A percentile compares a stretch with the other conserved stretches of the same genome.
phyloP scores from a whole-genome alignment of 2,329 filamentous ascomycete species.

The Metarhizium anisopliae region DNA sequence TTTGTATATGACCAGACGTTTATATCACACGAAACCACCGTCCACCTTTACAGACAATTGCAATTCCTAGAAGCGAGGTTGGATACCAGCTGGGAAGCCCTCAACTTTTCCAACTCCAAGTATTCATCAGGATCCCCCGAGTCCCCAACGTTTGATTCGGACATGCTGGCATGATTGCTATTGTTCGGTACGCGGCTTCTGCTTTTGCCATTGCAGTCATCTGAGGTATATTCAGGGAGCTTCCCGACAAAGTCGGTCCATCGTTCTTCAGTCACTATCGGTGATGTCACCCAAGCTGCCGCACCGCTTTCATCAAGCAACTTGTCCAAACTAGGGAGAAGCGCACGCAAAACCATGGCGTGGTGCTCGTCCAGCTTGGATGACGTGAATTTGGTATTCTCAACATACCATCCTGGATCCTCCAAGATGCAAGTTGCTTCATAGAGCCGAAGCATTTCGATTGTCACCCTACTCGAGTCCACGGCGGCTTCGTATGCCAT shows the following conservation, averaged over 20 bases:
- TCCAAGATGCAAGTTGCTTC: conserved; percentile 7
- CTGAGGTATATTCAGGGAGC: not conserved
- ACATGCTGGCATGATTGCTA: not conserved
- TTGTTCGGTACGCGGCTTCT: too few relatives aligned
- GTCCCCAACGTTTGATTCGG: not conserved
- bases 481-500: conserved; percentile 20
- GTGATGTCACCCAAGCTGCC: not conserved
- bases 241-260: not conserved
- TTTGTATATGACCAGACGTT: too few relatives aligned
- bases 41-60: not conserved
- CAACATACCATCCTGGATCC: conserved; percentile 10
- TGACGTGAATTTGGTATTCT: not conserved
- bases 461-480: not conserved
- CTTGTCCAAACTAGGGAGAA: not conserved
- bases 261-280: not conserved
- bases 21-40: too few relatives aligned
- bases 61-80: not conserved
- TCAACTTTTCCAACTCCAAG: not conserved
- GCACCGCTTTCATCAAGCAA: not conserved
- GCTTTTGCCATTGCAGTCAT: not conserved
- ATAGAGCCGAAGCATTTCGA: conserved; percentile 7
- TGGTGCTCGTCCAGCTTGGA: not conserved
- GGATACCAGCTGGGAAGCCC: not conserved
- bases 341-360: not conserved
- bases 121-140: not conserved